These are phyloP conservation scores for Colletotrichum incanum DNA, from an alignment of 2,329 filamentous ascomycete species.

Conservation along the genomic window DNA sequence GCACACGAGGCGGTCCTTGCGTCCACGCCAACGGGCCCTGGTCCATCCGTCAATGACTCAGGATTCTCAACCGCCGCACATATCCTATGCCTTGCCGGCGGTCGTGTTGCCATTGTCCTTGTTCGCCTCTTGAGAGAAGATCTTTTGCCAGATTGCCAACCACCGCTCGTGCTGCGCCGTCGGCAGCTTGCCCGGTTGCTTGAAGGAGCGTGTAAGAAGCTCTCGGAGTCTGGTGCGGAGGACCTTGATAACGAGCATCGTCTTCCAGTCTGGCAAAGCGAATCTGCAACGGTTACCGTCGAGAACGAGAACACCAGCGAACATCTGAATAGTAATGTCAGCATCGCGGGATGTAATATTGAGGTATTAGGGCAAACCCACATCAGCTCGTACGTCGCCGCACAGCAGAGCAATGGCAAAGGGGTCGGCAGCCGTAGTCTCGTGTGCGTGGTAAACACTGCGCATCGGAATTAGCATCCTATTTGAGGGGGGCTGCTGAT, in stretches of 20 bases:
- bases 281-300: constrained; percentile 92
- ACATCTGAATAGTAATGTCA: constrained; percentile 71
- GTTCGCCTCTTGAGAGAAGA: constrained; percentile 72
- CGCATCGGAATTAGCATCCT: constrained; percentile 45
- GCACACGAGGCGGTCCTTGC: background rate
- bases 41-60: background rate
- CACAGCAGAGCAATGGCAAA: constrained; percentile 88
- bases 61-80: background rate
- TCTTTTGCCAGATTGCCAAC: constrained; percentile 81
- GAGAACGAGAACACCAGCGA: constrained; percentile 87
- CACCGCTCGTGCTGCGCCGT: constrained; percentile 80
- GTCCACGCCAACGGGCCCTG: background rate
- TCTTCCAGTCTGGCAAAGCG: constrained; percentile 89
- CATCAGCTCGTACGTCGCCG: constrained; percentile 90
- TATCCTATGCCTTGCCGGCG: constrained; percentile 49
- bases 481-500: background rate
- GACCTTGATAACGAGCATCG: constrained; percentile 89
- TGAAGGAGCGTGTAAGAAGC: constrained; percentile 80
- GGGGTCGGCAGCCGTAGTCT: constrained; percentile 85
- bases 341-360: background rate
- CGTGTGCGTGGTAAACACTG: constrained; percentile 89
- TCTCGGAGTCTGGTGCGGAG: constrained; percentile 82
- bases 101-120: constrained; percentile 50
- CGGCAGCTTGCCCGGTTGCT: constrained; percentile 73
- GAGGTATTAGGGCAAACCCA: constrained; percentile 55